Evolutionary conservation across 805 yeast genomes (phyloP), one percentile per base, ranked within the genome.

Genomic region (Candida awuae): DNA sequence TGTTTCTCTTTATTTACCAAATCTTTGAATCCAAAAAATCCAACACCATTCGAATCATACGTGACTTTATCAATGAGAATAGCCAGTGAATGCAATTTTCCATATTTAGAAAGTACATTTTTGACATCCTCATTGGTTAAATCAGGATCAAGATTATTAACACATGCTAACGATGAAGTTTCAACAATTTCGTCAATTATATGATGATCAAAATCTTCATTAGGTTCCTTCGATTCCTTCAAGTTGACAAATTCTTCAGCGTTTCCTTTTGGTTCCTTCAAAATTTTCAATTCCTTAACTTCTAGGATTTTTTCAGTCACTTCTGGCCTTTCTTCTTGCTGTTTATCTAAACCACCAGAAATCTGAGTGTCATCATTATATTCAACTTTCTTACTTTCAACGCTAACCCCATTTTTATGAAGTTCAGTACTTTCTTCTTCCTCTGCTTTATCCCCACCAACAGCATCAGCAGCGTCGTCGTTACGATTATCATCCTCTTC

Each of bases 21-120:
- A 8, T 49, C 51, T 16, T 35, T 35, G 42, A 58, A 68, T 41
- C 75, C 76, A 23, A 70, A 71, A 59, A 79, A 79, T 3, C 75
- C 80, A 18, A 75, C 53, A 1, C 86, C 86, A 43, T 66, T 60
- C 1, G 77, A 67, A n/a, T 65, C 67, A 34, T 67, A 68, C 3
- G 76, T 62, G 6, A 69, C 64, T 30, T 65, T 63, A 43, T 74
- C 77, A 12, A 66, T 54, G 13, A 77, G 47, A 15, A 75, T 48
- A 29, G 66, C 64, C 29, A 76, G 60, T 0, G 62, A 57, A 17
- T 55, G 53, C 1, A 78, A 46, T 14, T 50, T 43, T 0, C 72
- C 73, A 39, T 68, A 62, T 3, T 63, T 59, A 17, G 49, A 51
- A 9, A 80, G 53, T 8, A 63, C 58, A 15, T 68, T 70, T 3